Base-by-base conservation (phyloP, 257 asterid genomes). In the Penstemon newberryi region DNA sequence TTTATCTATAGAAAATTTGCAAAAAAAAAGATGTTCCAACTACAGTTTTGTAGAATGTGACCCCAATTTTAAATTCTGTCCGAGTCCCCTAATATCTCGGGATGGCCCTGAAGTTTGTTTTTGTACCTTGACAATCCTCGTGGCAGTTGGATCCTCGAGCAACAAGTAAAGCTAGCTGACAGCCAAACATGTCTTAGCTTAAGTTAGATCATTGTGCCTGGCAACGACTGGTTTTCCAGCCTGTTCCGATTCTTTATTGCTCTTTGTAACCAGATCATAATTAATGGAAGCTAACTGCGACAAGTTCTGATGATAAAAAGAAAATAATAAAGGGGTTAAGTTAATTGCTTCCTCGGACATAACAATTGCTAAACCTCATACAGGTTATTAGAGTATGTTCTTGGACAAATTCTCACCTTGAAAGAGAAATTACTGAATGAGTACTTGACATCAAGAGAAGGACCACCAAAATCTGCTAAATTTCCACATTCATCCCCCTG, bases 371-470 rank as follows among this genome's bases (percentile, higher is more conserved):
- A 25, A 25, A 25, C 33, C 33, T 25, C 33, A 25, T 25, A 25
- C 1, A 25, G 33, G 1, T 25, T 25, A 25, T 25, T 45, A 66
- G 42, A 66, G 42, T 60, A 61, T n/a, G 50, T 44, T 60, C 10
- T 44, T 42, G 56, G 46, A 33, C 33, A 36, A 38, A 53, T n/a
- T 61, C 51, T 78, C 69, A 91, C 99, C 96, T 94, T 91, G 70
- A 89, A 94, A 4, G 97, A 94, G 86, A 94, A 94, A 78, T 93
- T 90, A 77, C 96, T 89, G 85, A 90, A 90, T 2, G 97, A 88
- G 73, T 92, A 89, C 71, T 76, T 80, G 74, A 67, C 78, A 38
- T 85, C 82, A 25, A 83, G 85, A 56, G 84, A 49, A 8, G 95
- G 90, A 58, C 84, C 67, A 62, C 83, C 72, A 67, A 93, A 88